Conservation (phyloP, 345 rosid genomes). For the Heritiera littoralis region DNA sequence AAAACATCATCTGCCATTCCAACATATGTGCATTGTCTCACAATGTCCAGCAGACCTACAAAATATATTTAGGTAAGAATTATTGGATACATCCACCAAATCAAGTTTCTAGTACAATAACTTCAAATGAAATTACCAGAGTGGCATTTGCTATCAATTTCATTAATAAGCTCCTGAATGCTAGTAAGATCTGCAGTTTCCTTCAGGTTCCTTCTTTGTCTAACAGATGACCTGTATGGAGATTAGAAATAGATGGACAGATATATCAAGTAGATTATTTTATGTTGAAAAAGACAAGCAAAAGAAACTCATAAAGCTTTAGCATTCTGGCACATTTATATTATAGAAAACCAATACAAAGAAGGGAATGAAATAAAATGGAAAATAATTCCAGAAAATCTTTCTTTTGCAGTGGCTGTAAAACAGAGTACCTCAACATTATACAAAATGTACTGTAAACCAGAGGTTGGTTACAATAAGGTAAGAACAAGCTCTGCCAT, state of each 20-base stretch:
- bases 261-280: conserved; percentile 12
- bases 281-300: background rate
- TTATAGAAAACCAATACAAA: conserved; percentile 1
- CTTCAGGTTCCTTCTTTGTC: conserved; percentile 87
- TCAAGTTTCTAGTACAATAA: conserved; percentile 16
- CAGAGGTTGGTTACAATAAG: conserved; percentile 2
- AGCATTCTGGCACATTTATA: background rate
- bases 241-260: background rate
- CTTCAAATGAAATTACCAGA: conserved; percentile 46
- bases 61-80: conserved; percentile 22
- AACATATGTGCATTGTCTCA: conserved; percentile 76
- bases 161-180: conserved; percentile 75
- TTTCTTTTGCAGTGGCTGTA: background rate
- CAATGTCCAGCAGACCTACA: conserved; percentile 75
- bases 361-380: background rate
- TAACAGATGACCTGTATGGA: conserved; percentile 63
- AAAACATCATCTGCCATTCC: conserved; percentile 96
- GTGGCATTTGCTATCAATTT: conserved; percentile 63
- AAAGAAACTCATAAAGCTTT: background rate
- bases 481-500: background rate
- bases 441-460: background rate
- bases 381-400: background rate
- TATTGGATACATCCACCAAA: conserved; percentile 7
- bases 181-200: conserved; percentile 95
- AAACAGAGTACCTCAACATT: background rate